Evolutionary conservation across 2,329 filamentous ascomycete genomes (phyloP).

Genomic region (Diplodia sapinea): DNA sequence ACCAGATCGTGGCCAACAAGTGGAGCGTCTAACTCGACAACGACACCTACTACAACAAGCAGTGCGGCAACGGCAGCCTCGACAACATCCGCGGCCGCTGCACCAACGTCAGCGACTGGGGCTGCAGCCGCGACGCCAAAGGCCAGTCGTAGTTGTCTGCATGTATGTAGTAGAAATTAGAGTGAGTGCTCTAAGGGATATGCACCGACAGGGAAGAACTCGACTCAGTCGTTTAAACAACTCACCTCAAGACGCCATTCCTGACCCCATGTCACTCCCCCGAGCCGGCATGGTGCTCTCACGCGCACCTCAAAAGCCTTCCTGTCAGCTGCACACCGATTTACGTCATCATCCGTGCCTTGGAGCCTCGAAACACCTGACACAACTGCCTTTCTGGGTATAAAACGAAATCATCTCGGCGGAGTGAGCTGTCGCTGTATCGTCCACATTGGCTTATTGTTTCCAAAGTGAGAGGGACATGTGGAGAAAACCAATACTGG

Average conservation of each 20-base stretch:
- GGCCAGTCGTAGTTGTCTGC: too few species aligned
- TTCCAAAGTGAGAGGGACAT: too few species aligned
- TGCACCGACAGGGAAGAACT: too few species aligned
- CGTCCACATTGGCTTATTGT: too few species aligned
- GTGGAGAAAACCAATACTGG: too few species aligned
- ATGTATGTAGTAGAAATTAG: too few species aligned
- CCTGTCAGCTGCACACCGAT: not conserved
- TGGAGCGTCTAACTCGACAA: slow-evolving; percentile 5
- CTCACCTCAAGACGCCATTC: not conserved
- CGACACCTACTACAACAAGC: not conserved
- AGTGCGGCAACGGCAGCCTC: slow-evolving; percentile 16
- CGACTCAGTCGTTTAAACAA: too few species aligned
- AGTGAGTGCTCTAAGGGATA: too few species aligned
- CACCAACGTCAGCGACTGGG: not conserved
- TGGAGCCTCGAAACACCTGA: not conserved
- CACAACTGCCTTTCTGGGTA: not conserved
- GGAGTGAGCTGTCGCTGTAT: too few species aligned
- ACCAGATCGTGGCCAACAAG: too few species aligned
- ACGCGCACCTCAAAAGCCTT: not conserved
- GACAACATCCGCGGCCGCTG: slow-evolving; percentile 16
- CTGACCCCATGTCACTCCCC: not conserved
- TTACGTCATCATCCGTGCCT: not conserved
- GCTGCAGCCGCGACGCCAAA: not conserved
- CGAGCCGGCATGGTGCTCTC: not conserved
- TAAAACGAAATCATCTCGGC: not conserved